Percentiles rank a stretch among this genome's conserved stretches.
Conservation (phyloP, 176 grass and related monocot genomes). For the Paspalum notatum region DNA sequence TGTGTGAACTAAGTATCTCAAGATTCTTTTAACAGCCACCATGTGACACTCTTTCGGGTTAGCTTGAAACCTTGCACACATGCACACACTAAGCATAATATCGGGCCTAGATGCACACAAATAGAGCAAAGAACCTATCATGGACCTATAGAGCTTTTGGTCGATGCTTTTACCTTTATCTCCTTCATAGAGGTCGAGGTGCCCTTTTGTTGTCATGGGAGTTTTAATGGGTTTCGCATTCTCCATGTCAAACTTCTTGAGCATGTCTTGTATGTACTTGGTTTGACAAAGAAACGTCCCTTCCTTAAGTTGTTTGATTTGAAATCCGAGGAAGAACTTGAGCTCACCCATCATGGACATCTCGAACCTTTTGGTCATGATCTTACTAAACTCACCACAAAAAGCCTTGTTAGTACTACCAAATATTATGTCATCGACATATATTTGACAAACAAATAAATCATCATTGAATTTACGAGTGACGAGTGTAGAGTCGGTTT, state of each 20-base stretch:
- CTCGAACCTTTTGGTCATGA: neutral
- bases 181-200: neutral
- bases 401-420: neutral
- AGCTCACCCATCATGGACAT: no score
- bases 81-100: no score
- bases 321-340: neutral
- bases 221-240: neutral
- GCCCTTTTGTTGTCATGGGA: neutral
- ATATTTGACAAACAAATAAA: neutral
- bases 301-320: neutral
- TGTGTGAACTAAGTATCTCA: no score
- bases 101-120: no score
- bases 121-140: no score
- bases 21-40: no score
- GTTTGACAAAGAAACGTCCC: neutral
- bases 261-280: neutral
- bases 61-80: no score
- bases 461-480: neutral
- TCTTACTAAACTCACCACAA: neutral
- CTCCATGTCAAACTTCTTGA: neutral
- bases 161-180: neutral
- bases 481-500: neutral
- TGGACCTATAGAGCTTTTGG: no score
- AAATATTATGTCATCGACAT: neutral
- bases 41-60: no score